Evolutionary conservation across 768 basidiomycete species (phyloP).

Genomic region (Tylopilus subfusipes): DNA sequence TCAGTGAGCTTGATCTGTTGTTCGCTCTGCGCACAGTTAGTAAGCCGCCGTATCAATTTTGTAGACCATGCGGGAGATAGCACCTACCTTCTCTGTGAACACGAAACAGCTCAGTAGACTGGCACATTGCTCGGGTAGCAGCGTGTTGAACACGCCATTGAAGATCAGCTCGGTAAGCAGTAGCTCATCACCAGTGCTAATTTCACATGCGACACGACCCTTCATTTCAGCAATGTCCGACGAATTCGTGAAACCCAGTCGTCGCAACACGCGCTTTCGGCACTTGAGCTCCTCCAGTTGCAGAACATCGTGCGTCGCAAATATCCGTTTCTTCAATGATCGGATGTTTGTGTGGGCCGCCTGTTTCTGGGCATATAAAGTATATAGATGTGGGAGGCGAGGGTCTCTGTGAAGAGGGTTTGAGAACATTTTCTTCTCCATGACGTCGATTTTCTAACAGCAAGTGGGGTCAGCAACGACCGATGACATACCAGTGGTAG

Average conservation of each 20-base stretch:
- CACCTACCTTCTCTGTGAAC: conserved; percentile 87
- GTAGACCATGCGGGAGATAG: background rate
- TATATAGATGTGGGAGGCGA: conserved; percentile 76
- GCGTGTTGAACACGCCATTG: conserved; percentile 90
- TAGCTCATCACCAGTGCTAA: conserved; percentile 94
- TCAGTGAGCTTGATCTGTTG: conserved; percentile 84
- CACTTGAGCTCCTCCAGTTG: conserved; percentile 96
- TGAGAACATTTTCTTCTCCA: conserved; percentile 82
- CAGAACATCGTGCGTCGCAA: conserved; percentile 85
- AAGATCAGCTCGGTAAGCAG: conserved; percentile 96
- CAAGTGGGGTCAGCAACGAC: background rate
- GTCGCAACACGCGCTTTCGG: conserved; percentile 88
- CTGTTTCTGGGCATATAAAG: conserved; percentile 74
- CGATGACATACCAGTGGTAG: background rate
- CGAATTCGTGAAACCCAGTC: conserved; percentile 84
- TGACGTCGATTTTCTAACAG: conserved; percentile 81
- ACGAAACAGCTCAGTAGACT: conserved; percentile 97
- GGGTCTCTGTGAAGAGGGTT: conserved; percentile 78
- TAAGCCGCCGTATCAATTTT: background rate
- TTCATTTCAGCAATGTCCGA: conserved; percentile 97
- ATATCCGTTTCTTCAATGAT: conserved; percentile 78
- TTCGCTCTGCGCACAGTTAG: conserved; percentile 59
- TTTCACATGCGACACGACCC: conserved; percentile 97
- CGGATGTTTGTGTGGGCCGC: conserved; percentile 67
- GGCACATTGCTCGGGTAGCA: conserved; percentile 89